phyloP scores from a whole-genome alignment of 306 rosid genomes.

The Cucurbita maxima region DNA sequence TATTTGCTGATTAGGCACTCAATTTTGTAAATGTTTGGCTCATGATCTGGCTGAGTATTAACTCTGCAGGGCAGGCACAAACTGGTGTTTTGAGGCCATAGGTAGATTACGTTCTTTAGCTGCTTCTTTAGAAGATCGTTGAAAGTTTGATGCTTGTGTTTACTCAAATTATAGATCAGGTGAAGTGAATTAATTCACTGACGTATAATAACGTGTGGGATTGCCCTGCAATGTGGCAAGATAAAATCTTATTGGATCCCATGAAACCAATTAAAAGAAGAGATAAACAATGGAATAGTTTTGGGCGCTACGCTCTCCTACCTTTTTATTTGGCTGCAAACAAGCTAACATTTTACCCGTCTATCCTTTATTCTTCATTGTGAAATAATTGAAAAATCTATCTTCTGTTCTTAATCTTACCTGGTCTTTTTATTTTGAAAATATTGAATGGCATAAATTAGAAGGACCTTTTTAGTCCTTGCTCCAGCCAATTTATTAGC shows the following conservation, averaged over 20 bases:
- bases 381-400: neutral
- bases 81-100: neutral
- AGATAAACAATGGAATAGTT: neutral
- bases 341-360: neutral
- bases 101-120: neutral
- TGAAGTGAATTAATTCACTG: neutral
- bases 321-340: neutral
- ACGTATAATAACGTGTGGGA: neutral
- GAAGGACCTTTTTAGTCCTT: neutral
- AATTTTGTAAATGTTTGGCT: neutral
- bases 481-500: neutral
- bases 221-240: neutral
- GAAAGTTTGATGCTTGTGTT: neutral
- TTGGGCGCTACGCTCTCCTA: neutral
- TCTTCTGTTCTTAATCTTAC: neutral
- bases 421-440: no score
- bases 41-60: constrained; percentile 6
- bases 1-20: neutral
- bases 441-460: neutral
- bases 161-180: neutral
- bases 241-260: neutral
- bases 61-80: neutral
- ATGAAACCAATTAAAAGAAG: neutral
- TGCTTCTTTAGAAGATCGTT: neutral
- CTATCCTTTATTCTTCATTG: neutral